A percentile compares a stretch with the other conserved stretches of the same genome.
Evolutionary conservation across 2,329 filamentous ascomycete species (phyloP).

Genomic region (Claviceps maximensis): DNA sequence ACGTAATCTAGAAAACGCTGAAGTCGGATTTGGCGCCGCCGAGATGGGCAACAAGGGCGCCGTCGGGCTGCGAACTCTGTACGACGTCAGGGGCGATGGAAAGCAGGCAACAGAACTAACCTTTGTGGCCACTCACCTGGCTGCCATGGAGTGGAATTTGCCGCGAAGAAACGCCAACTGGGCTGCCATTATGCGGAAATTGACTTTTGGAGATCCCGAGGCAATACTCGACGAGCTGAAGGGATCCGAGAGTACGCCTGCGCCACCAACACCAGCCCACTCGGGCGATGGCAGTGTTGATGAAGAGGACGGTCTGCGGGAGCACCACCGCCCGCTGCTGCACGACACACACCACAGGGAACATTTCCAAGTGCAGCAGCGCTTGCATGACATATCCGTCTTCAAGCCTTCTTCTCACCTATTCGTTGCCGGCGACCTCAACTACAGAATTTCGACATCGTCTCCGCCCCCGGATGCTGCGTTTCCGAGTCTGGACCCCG

Average conservation of each 20-base stretch:
- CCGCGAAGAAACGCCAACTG: slow-evolving; percentile 74
- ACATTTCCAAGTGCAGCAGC: slow-evolving; percentile 25
- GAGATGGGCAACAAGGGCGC: slow-evolving; percentile 96
- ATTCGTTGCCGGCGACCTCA: slow-evolving; percentile 84
- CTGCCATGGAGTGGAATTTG: slow-evolving; percentile 72
- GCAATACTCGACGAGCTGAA: slow-evolving; percentile 19
- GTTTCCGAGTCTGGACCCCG: slow-evolving; percentile 47
- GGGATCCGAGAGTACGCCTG: slow-evolving; percentile 3
- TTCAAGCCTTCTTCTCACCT: slow-evolving; percentile 65
- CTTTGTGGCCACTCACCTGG: slow-evolving; percentile 78
- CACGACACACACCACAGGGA: slow-evolving; percentile 22
- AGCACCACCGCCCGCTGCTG: slow-evolving; percentile 21
- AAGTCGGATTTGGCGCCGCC: slow-evolving; percentile 70
- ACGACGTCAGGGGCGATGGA: slow-evolving; percentile 21
- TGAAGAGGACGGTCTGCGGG: slow-evolving; percentile 10
- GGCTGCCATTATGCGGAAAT: slow-evolving; percentile 64
- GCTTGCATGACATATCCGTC: slow-evolving; percentile 47
- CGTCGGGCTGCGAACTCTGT: slow-evolving; percentile 61
- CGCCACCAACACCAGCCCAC: slow-evolving; percentile 1
- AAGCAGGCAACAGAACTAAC: slow-evolving; percentile 51
- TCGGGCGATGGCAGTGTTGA: slow-evolving; percentile 10
- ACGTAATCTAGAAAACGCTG: slow-evolving; percentile 57
- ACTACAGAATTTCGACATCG: slow-evolving; percentile 72
- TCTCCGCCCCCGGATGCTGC: slow-evolving; percentile 46
- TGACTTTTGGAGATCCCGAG: slow-evolving; percentile 57